Evolutionary conservation across 108 stramenopile genomes (phyloP), one percentile per base, ranked within the genome.

Genomic region (Pseudonitzschia delicatissima): DNA sequence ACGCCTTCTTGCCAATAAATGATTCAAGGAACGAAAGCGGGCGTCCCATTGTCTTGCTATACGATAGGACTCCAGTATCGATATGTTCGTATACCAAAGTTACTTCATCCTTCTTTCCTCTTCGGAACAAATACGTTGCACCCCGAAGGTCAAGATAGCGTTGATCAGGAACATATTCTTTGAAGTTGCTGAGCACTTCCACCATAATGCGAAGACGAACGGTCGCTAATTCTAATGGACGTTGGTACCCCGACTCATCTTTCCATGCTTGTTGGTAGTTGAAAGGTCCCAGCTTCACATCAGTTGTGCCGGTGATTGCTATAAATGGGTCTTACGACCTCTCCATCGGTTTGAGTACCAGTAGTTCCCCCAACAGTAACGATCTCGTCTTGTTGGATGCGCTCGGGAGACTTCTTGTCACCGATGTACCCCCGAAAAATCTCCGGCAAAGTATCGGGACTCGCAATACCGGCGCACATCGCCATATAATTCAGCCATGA

Each of bases 401-500:
- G 71, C 62, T 90, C 88, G 4, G 90, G 87, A 18, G 90, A 85
- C 0, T 47, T 64, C 20, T 50, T 67, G 58, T 91, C 90, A 2
- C 87, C 90, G 25, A 85, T 53, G 62, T 86, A 88, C 20, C 90
- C 90, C 2, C 87, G 55, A 4, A 86, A 48, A 18, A 91, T 86
- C 60, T 87, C 87, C 1, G 53, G 61, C 8, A 91, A 29, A 1
- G 90, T 91, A 17, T 81, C 85, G 4, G 80, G 81, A 18, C 85
- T 76, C 9, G 74, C 86, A 55, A 91, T 86, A 8, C 90, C 90
- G 7, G 81, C 82, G 50, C 85, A 87, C 90, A 91, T 91, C 13
- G 86, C 83, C 73, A 86, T 52, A 68, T 89, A 89, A 50, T 89
- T 89, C 32, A 88, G 29, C 87, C 87, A 88, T 1, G 83, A 64